Evolutionary conservation across 2,329 filamentous ascomycete genomes (phyloP).

Genomic region (Fusarium brevicatenulatum): DNA sequence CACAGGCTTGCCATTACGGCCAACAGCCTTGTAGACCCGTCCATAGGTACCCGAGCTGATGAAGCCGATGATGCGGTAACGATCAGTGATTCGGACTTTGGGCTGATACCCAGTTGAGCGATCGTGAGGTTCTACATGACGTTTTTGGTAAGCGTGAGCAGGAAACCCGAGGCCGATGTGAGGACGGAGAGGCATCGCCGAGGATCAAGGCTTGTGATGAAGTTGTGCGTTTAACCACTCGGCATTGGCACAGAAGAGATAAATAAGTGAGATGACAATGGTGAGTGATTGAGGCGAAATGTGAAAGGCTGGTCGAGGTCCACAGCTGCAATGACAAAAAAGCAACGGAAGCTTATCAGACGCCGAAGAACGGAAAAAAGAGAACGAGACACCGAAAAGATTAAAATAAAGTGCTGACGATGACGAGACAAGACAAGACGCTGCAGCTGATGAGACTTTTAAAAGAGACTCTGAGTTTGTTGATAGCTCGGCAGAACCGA

Average conservation of each 20-base stretch:
- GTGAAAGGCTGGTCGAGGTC: not conserved
- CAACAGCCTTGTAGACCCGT: slow-evolving; percentile 93
- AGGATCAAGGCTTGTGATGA: not conserved
- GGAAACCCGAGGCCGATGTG: slow-evolving; percentile 45
- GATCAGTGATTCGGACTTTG: slow-evolving; percentile 90
- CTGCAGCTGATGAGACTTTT: not conserved
- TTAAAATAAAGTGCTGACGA: slow-evolving; percentile 8
- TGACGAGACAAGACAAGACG: slow-evolving; percentile 10
- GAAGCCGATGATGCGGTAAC: slow-evolving; percentile 96
- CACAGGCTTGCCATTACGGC: slow-evolving; percentile 64
- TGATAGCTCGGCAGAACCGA: slow-evolving; percentile 1
- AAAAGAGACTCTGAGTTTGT: slow-evolving; percentile 8
- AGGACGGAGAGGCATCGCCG: slow-evolving; percentile 50
- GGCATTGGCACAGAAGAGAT: slow-evolving; percentile 27
- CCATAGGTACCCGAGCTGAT: slow-evolving; percentile 99
- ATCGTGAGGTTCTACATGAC: slow-evolving; percentile 62
- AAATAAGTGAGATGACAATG: slow-evolving; percentile 6
- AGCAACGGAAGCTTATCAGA: slow-evolving; percentile 1
- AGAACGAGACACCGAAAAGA: not conserved
- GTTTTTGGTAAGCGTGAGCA: slow-evolving; percentile 48
- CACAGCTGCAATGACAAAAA: slow-evolving; percentile 9
- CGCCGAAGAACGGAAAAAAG: not conserved
- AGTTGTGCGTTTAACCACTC: slow-evolving; percentile 29
- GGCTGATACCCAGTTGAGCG: slow-evolving; percentile 68
- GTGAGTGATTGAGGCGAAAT: slow-evolving; percentile 1